Evolutionary conservation across 2,329 filamentous ascomycete genomes (phyloP), one percentile per base, ranked within the genome.

Genomic region (Ceratocystis harringtonii): DNA sequence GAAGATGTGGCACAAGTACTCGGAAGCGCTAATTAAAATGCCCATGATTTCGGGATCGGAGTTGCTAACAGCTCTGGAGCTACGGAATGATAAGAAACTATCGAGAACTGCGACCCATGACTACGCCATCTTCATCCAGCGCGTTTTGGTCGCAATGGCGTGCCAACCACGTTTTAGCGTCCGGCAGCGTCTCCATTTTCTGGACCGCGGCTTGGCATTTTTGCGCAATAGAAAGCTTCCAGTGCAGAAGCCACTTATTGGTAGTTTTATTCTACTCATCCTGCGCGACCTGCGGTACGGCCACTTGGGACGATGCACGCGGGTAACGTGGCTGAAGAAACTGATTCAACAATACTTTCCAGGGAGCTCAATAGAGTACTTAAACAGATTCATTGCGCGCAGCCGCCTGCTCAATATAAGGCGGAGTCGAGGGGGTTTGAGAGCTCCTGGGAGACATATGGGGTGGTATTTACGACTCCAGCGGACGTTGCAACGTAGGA

Each of bases 201-300:
- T 75, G 5, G 69, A 73, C 61, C 68, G 69, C 4, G 72, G 72
- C 45, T 65, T 73, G 7, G 64, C 68, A 17, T 68, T 69, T 61
- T 70, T 74, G 63, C 70, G 70, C 52, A 63, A 63, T 5, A 67
- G 72, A 32, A 69, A 61, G 58, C 68, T 68, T 7, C 66, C 62
- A 10, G 64, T 72, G n/a, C 70, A 74, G 6, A 67, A 70, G 5
- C 63, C 69, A 19, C 69, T 71, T 8, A 66, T 77, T 19, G 68
- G 68, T 55, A 69, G 69, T 43, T 44, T 75, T n/a, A 65, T 72
- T 5, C 64, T 68, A 4, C 66, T 73, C 1, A 66, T 75, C 22
- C 70, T 73, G 2, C 69, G 71, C 8, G 76, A 77, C 65, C 69
- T 78, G 3, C 72, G 73, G 41, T 66, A 67, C 44, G 75, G 75